Conservation (phyloP, 164 flowering plant genomes). For the Magnolia kwangsiensis region DNA sequence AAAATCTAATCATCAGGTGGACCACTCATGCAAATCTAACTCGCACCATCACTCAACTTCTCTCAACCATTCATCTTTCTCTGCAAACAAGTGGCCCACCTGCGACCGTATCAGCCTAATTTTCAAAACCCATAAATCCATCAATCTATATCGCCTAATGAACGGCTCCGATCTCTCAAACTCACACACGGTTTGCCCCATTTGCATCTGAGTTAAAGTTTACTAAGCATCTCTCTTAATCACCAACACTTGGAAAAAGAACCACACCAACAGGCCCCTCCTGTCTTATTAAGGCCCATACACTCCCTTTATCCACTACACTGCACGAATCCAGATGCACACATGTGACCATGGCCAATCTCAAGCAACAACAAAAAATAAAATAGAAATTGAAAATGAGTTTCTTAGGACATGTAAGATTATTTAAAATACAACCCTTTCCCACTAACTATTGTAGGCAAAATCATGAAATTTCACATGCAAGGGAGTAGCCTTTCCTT, state of each 20-base stretch:
- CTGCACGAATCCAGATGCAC: slow-evolving; percentile 26
- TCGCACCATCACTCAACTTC: not conserved
- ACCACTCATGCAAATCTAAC: no score
- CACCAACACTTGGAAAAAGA: not conserved
- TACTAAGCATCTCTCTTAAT: not conserved
- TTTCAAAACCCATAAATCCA: no score
- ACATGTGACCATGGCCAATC: slow-evolving; percentile 21
- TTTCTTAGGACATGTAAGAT: slow-evolving; percentile 10
- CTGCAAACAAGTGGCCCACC: no score
- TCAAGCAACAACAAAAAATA: not conserved
- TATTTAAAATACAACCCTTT: not conserved
- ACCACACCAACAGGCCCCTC: not conserved
- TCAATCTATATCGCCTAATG: no score
- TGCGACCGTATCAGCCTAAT: no score
- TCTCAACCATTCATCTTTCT: not conserved
- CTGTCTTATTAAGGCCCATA: slow-evolving; percentile 17
- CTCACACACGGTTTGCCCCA: no score
- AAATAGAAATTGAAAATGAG: not conserved
- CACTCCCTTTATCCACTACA: not conserved
- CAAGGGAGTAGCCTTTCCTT: slow-evolving; percentile 17
- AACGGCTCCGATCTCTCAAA: no score
- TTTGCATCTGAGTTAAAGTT: no score
- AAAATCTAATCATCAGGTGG: no score
- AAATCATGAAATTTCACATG: slow-evolving; percentile 35
- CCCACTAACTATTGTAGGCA: slow-evolving; percentile 7